Evolutionary conservation across 768 basidiomycete species (phyloP).

Genomic region (Suillus occidentalis): DNA sequence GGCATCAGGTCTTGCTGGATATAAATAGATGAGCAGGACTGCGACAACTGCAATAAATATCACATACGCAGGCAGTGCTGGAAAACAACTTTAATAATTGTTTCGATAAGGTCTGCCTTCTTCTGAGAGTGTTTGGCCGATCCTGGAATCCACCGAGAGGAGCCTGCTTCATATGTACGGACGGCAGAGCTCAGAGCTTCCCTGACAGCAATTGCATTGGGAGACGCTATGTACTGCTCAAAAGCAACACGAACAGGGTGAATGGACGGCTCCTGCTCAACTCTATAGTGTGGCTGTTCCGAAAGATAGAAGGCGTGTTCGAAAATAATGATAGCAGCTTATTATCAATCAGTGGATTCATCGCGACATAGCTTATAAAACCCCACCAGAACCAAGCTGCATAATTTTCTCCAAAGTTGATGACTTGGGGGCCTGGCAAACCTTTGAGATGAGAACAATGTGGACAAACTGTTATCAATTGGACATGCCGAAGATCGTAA

Average conservation of each 20-base stretch:
- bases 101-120: neutral
- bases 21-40: neutral
- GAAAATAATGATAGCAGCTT: neutral
- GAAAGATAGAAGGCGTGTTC: neutral
- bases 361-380: neutral
- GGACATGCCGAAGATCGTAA: neutral
- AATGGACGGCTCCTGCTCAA: neutral
- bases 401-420: neutral
- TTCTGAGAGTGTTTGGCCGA: neutral
- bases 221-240: neutral
- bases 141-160: neutral
- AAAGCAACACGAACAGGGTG: neutral
- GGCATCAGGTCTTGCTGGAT: neutral
- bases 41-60: neutral
- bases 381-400: neutral
- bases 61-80: neutral
- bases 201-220: neutral
- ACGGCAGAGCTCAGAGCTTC: neutral
- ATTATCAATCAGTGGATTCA: neutral
- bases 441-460: neutral
- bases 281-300: neutral
- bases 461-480: neutral
- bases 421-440: neutral
- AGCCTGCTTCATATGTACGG: neutral
- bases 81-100: neutral